Base-by-base conservation (phyloP, 805 yeast species). In the Ogataea methylovora region DNA sequence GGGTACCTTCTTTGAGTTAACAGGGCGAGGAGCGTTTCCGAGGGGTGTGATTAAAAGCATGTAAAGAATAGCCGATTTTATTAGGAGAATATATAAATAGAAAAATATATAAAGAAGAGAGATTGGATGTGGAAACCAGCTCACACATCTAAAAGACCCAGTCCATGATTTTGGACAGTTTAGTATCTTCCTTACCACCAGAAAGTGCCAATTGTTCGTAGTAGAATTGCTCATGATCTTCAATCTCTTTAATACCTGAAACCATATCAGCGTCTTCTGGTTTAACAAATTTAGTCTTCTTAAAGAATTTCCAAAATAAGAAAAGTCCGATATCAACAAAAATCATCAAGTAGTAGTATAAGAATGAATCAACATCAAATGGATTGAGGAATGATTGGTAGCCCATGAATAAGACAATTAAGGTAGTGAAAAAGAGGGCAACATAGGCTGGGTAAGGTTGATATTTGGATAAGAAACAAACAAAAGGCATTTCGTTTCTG, bases 261-360 rank as follows among this genome's bases (percentile, higher is more conserved):
- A 47, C 44, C 37, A 71, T 51, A 45, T 71, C 76, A 13, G 73
- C 74, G 12, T 65, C 69, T 13, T 51, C 61, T 11, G 73, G 66
- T 22, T 54, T 59, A 33, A 69, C 49, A 11, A 40, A 42, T 39
- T 58, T 62, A 11, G 73, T 62, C 51, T 56, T 57, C 41, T 44
- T 54, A 36, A 63, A 12, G 4, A 69, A 1, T 41, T 69, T 69
- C 52, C 54, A 68, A 11, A 50, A 48, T 8, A 57, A 21, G 35
- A 46, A 63, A 12, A 63, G 42, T 5, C 51, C 54, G 24, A 65
- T 38, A 37, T 65, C 61, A 32, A 69, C 56, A 28, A 69, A 68
- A 16, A 64, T 48, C 56, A 67, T 55, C 29, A 69, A 52, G 44
- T 68, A 69, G 36, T 61, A 63, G 36, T 66, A 65, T 32, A 69